A percentile compares a stretch with the other conserved stretches of the same genome.
Conservation (phyloP, 2,329 filamentous ascomycete species). For the Penicillium vulpinum region DNA sequence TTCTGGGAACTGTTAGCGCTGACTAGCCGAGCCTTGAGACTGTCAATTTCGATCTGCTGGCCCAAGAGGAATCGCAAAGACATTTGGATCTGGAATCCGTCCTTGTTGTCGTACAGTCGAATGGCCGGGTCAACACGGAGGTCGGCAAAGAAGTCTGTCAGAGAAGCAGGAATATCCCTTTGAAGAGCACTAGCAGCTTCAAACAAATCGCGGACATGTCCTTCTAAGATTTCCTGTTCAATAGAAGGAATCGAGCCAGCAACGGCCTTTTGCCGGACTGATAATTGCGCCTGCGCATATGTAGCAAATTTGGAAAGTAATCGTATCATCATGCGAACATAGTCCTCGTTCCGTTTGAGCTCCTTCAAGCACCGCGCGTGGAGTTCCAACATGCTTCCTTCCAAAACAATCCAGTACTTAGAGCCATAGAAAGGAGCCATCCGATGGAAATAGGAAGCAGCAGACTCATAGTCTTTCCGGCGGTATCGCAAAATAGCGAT, state of each 20-base stretch:
- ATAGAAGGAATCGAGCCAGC: constrained; percentile 33
- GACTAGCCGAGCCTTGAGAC: constrained; percentile 64
- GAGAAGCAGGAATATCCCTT: constrained; percentile 65
- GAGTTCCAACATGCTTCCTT: constrained; percentile 81
- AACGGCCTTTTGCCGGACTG: constrained; percentile 31
- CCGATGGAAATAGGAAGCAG: constrained; percentile 74
- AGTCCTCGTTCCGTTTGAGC: constrained; percentile 74
- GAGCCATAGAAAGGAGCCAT: constrained; percentile 78
- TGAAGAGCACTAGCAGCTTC: constrained; percentile 52
- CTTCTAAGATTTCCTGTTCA: constrained; percentile 34
- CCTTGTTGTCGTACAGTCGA: constrained; percentile 66
- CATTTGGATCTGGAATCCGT: constrained; percentile 72
- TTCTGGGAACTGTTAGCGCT: constrained; percentile 49
- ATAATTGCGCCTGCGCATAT: constrained; percentile 34
- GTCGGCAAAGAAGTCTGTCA: constrained; percentile 72
- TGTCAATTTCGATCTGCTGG: constrained; percentile 67
- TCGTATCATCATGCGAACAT: constrained; percentile 72
- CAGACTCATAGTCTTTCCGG: constrained; percentile 69
- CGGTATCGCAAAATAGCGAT: constrained; percentile 81
- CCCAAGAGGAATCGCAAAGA: constrained; percentile 70
- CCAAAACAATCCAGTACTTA: constrained; percentile 74
- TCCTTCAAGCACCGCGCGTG: constrained; percentile 80
- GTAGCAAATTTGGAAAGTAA: constrained; percentile 51
- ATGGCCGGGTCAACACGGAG: constrained; percentile 68
- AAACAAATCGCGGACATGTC: constrained; percentile 47